These are phyloP conservation scores for Ogataea philodendri DNA, from an alignment of 805 yeast species.

Conservation along the genomic window DNA sequence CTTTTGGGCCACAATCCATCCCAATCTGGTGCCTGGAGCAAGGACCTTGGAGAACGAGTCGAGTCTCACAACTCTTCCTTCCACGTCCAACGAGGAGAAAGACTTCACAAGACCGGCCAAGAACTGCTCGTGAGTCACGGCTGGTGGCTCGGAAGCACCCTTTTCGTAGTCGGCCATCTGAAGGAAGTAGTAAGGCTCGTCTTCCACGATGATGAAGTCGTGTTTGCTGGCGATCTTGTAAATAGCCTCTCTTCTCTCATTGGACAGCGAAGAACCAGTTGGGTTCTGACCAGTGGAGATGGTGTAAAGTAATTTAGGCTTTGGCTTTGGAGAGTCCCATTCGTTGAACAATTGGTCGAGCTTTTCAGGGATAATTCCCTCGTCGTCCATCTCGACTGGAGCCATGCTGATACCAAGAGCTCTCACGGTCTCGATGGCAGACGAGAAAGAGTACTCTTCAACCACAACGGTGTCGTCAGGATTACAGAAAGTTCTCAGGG, in stretches of 20 bases:
- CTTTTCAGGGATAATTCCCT: conserved; percentile 59
- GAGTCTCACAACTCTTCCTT: conserved; percentile 85
- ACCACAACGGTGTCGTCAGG: conserved; percentile 67
- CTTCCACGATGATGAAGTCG: conserved; percentile 86
- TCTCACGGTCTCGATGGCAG: conserved; percentile 68
- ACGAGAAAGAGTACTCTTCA: conserved; percentile 74
- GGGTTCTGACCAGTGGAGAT: conserved; percentile 98
- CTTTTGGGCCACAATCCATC: conserved; percentile 82
- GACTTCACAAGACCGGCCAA: conserved; percentile 68
- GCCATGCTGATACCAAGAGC: conserved; percentile 59
- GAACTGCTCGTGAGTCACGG: conserved; percentile 59
- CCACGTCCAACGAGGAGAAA: conserved; percentile 70
- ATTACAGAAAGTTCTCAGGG: conserved; percentile 56
- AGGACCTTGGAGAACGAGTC: conserved; percentile 89
- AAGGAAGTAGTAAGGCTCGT: conserved; percentile 95
- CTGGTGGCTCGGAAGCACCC: conserved; percentile 27
- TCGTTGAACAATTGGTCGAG: conserved; percentile 52
- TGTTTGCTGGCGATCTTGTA: conserved; percentile 79
- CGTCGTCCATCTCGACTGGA: conserved; percentile 66
- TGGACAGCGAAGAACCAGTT: conserved; percentile 81
- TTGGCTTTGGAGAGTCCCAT: conserved; percentile 56
- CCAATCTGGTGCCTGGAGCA: conserved; percentile 88
- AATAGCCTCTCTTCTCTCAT: conserved; percentile 72
- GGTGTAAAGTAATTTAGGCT: conserved; percentile 85
- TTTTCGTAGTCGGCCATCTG: conserved; percentile 80